Evolutionary conservation across 768 basidiomycete species (phyloP).

Genomic region (Amanita jacksonii): DNA sequence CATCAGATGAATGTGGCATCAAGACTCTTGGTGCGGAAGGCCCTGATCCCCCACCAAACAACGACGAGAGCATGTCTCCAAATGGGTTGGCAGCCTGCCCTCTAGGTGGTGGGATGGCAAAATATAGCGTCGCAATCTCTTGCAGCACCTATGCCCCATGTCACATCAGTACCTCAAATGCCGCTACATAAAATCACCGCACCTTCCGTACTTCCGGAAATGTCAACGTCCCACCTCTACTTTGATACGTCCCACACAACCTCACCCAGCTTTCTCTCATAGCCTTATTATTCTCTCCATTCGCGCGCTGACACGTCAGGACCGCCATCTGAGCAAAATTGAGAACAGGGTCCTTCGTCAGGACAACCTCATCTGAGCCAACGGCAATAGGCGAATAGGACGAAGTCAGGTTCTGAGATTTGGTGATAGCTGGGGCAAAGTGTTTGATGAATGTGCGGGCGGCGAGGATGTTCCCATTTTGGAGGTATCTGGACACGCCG

Average conservation of each 20-base stretch:
- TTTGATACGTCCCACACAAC: conserved; percentile 77
- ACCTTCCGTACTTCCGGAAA: conserved; percentile 57
- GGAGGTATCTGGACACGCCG: conserved; percentile 60
- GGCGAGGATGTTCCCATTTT: conserved; percentile 85
- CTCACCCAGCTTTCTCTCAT: conserved; percentile 80
- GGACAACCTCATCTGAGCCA: conserved; percentile 49
- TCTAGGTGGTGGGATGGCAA: conserved; percentile 77
- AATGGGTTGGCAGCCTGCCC: conserved; percentile 68
- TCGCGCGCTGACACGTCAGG: conserved; percentile 77
- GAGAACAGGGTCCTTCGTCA: conserved; percentile 66
- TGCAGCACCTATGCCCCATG: conserved; percentile 43
- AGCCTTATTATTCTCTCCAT: conserved; percentile 68
- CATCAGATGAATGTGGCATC: conserved; percentile 28
- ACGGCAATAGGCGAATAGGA: conserved; percentile 38
- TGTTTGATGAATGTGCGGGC: conserved; percentile 88
- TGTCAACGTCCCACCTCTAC: conserved; percentile 53
- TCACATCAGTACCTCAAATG: not conserved
- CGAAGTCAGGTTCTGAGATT: conserved; percentile 32
- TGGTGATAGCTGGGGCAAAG: conserved; percentile 56
- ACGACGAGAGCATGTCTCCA: conserved; percentile 79
- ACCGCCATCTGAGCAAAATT: conserved; percentile 92
- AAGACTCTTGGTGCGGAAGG: conserved; percentile 34
- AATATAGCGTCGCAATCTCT: conserved; percentile 69
- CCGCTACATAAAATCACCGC: conserved; percentile 16
- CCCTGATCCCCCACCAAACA: conserved; percentile 65